phyloP scores from a whole-genome alignment of 1,284 basidiomycete species.

The Boletus mariae region DNA sequence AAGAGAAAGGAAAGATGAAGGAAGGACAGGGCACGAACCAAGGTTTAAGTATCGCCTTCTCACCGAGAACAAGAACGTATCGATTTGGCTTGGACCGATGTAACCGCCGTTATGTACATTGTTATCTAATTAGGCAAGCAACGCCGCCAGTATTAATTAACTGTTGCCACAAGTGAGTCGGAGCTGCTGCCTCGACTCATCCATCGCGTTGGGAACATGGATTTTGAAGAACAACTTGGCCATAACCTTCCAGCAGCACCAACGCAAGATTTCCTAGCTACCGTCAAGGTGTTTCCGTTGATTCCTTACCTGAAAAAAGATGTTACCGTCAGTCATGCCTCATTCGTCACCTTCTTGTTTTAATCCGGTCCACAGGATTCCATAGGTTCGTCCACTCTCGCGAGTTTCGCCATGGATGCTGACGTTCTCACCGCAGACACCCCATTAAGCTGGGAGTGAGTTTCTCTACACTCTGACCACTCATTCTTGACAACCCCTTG shows the following conservation, averaged over 20 bases:
- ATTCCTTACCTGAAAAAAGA: constrained; percentile 69
- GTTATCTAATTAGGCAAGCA: constrained; percentile 22
- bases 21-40: constrained; percentile 20
- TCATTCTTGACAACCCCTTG: not conserved
- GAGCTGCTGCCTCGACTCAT: not conserved
- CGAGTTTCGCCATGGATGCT: constrained; percentile 1
- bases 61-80: constrained; percentile 25
- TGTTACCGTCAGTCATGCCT: constrained; percentile 49
- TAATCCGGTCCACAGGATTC: constrained; percentile 20
- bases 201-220: constrained; percentile 37
- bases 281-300: constrained; percentile 71
- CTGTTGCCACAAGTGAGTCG: not conserved
- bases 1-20: constrained; percentile 34
- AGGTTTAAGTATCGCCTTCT: constrained; percentile 25
- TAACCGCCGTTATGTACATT: constrained; percentile 11
- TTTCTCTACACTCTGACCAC: constrained; percentile 21
- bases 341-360: constrained; percentile 2
- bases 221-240: constrained; percentile 43
- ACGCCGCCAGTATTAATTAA: not conserved
- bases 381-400: constrained; percentile 22
- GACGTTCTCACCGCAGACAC: constrained; percentile 49
- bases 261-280: constrained; percentile 50
- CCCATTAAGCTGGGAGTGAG: constrained; percentile 78
- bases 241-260: constrained; percentile 44
- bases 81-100: constrained; percentile 23